Base-by-base conservation (phyloP, 208 protist species). In the Leishmania braziliensis region DNA sequence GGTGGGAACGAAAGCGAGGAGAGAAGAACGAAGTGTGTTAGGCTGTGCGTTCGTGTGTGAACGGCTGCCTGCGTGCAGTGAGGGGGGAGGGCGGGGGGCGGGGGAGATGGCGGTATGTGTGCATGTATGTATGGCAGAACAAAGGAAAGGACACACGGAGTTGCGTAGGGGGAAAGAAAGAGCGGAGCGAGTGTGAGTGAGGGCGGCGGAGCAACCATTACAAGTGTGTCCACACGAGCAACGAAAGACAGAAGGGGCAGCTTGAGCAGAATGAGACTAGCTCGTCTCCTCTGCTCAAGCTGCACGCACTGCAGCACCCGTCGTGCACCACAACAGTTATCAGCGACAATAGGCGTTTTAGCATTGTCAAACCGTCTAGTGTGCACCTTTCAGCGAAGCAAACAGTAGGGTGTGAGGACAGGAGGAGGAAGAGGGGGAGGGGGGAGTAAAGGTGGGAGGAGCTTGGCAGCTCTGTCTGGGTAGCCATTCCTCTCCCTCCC, bases 1-100 rank as follows among this genome's bases (percentile, higher is more conserved):
- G 43, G 43, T 46, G 43, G 43, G 4, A 46, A 33, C 23, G 18
- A n/a, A 75, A 73, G 36, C 23, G 1, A 73, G 12, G 36, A 48
- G 16, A 75, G 46, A 75, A 54, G 33, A 72, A 46, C 46, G 48
- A 82, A 39, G 60, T 56, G 29, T 58, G 63, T 65, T n/a, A 77
- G 36, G 10, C 20, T 48, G 36, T 14, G 68, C 33, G 26, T 39
- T 46, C 1, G 58, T 36, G 3, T n/a, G 71, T 51, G 23, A 18
- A 63, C 18, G 51, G 29, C n/a, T 48, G 50, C 26, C 46, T 48
- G 39, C 14, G 36, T 46, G 36, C 20, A 46, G 33, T 62, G 43
- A 43, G 2, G 39, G 39, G 39, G 39, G 39, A 43, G 39, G 39
- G 39, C 39, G 39, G 56, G 5, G 26, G 26, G 58, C 29, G 58